Conservation (phyloP, 257 asterid genomes). For the Lycium barbarum region DNA sequence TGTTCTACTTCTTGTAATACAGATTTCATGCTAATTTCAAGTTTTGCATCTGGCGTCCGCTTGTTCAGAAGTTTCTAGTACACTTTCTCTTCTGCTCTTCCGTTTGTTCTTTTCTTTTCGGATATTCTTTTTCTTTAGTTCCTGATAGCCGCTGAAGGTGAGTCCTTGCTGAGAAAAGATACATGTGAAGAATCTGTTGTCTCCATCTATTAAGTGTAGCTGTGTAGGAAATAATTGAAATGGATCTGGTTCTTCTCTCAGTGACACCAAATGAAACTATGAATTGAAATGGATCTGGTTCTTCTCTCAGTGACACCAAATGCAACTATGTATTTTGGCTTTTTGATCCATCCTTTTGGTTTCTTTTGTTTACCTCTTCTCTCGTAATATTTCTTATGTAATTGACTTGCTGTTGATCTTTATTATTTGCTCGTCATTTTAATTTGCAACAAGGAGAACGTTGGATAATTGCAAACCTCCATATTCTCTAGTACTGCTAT, state of each 20-base stretch:
- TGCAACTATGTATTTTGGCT: neutral
- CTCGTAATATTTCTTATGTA: neutral
- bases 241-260: neutral
- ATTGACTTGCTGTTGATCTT: neutral
- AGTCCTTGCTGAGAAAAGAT: neutral
- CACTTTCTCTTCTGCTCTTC: neutral
- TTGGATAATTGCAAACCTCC: neutral
- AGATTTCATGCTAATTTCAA: neutral
- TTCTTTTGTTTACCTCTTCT: neutral
- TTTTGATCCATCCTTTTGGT: neutral
- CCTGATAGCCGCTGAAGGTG: neutral
- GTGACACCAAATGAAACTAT: neutral
- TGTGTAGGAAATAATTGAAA: neutral
- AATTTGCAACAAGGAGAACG: neutral
- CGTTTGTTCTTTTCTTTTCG: neutral
- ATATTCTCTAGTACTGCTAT: neutral
- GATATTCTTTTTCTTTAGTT: neutral
- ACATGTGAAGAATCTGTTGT: neutral
- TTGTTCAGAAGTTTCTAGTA: neutral
- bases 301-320: neutral
- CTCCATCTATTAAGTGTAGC: conserved; percentile 1
- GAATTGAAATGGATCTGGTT: neutral
- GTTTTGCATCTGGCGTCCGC: neutral
- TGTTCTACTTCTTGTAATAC: neutral
- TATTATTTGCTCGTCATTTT: neutral